phyloP scores from a whole-genome alignment of 179 eudicot species.

The Gypsophila paniculata region DNA sequence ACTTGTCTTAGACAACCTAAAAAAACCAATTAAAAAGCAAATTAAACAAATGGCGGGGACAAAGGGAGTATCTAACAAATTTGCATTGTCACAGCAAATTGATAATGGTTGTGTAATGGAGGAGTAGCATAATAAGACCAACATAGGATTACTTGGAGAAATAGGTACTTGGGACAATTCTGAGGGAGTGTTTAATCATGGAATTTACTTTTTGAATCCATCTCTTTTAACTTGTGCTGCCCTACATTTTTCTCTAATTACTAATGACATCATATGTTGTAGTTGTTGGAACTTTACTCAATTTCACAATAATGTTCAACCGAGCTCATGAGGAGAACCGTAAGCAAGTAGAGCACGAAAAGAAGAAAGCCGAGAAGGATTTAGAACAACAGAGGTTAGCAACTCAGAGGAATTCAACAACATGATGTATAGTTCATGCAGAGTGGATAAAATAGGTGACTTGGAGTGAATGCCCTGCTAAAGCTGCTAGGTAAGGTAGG shows the following conservation, averaged over 20 bases:
- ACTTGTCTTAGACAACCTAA: too few relatives aligned
- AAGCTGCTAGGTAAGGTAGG: too few relatives aligned
- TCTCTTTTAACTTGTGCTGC: constrained; percentile 2
- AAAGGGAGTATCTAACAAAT: too few relatives aligned
- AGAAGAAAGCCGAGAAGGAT: constrained; percentile 64
- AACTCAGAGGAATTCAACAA: constrained; percentile 19
- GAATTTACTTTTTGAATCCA: too few relatives aligned
- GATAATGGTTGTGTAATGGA: too few relatives aligned
- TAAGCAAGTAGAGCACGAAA: constrained; percentile 64
- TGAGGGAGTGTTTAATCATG: too few relatives aligned
- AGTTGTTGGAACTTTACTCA: constrained; percentile 61
- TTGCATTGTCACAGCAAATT: too few relatives aligned
- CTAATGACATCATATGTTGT: constrained; percentile 22
- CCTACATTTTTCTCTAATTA: constrained; percentile 7
- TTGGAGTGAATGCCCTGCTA: background rate
- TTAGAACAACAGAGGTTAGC: constrained; percentile 32
- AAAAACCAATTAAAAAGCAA: too few relatives aligned
- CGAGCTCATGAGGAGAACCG: constrained; percentile 67
- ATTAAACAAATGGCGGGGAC: too few relatives aligned
- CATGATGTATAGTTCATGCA: constrained; percentile 18
- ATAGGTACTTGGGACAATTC: too few relatives aligned
- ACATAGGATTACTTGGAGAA: too few relatives aligned
- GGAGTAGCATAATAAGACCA: too few relatives aligned
- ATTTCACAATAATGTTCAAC: constrained; percentile 64
- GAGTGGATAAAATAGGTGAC: constrained; percentile 24